These are phyloP conservation scores for Thraustochytrium striatum DNA, from an alignment of 352 stramenopile genomes.

Conservation along the genomic window DNA sequence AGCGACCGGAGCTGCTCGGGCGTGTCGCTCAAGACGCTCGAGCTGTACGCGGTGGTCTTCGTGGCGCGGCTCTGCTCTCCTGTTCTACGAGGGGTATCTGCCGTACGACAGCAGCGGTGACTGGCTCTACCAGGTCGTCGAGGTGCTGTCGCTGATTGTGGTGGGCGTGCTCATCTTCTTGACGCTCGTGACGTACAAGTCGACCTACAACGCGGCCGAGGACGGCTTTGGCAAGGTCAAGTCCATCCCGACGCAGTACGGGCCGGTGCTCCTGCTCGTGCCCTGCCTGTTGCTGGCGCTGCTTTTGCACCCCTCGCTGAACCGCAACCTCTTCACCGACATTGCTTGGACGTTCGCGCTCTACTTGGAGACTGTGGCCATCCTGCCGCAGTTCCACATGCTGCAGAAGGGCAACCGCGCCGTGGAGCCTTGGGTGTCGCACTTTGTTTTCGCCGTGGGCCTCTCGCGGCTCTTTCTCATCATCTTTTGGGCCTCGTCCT, in stretches of 20 bases:
- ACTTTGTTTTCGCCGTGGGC: constrained; percentile 56
- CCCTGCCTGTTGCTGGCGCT: constrained; percentile 65
- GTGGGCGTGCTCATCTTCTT: constrained; percentile 81
- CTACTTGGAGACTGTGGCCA: constrained; percentile 93
- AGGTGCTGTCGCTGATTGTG: constrained; percentile 80
- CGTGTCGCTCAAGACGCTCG: constrained; percentile 92
- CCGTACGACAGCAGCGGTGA: constrained; percentile 89
- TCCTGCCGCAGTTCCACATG: constrained; percentile 97
- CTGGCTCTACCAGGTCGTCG: constrained; percentile 95
- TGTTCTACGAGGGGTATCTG: constrained; percentile 88
- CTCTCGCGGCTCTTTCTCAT: constrained; percentile 92
- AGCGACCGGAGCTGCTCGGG: constrained; percentile 58
- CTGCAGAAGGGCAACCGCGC: constrained; percentile 81
- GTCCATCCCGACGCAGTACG: constrained; percentile 54
- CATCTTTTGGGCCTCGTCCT: constrained; percentile 97
- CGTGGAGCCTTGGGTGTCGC: constrained; percentile 52
- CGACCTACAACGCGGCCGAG: constrained; percentile 88
- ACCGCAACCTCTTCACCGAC: constrained; percentile 92
- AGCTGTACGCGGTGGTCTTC: constrained; percentile 94
- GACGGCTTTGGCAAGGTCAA: constrained; percentile 89
- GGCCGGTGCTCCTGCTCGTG: constrained; percentile 63
- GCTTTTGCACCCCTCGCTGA: constrained; percentile 90
- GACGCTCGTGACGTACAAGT: constrained; percentile 84
- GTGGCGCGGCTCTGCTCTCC: constrained; percentile 92
- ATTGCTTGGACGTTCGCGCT: constrained; percentile 95